Base-by-base conservation (phyloP, 805 yeast genomes). In the Sugiyamaella valdiviana region DNA sequence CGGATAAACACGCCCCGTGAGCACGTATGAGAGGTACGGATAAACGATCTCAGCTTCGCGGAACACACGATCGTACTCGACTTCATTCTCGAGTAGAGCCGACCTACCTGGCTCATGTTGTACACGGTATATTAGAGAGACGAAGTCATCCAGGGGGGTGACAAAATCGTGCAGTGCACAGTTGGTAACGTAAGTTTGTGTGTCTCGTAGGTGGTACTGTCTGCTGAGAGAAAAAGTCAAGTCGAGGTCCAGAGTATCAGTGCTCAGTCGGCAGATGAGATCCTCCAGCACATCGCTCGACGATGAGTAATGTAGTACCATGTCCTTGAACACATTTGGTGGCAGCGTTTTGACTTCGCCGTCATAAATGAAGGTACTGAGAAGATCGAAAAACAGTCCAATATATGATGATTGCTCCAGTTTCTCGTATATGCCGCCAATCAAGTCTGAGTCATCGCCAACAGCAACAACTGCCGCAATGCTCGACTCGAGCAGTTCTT, bases 1-100 rank as follows among this genome's bases (percentile, higher is more conserved):
- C 0, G 97, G 97, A 61, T 82, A 91, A 50, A 82, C 83, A 48
- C 93, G 70, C 0, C 95, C 95, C 0, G 91, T 82, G 22, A 87
- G 68, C 9, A 81, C 67, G 57, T 79, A 84, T 0, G 88, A 75
- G 51, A 90, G 61, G 59, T 84, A 91, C 0, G 81, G 74, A 56
- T 68, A 83, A 1, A 79, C 67, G 52, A 71, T 71, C 29, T 53
- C 53, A 1, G 62, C 59, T 2, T 48, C 48, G 15, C 52, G 46
- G 38, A 59, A 57, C 3, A 40, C 36, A 5, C 49, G 57, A 50
- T 44, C 61, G 52, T 24, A 52, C n/a, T 52, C 56, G 12, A 48
- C 32, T 44, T 49, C 4, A 42, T 44, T 6, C 52, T 47, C 20
- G 45, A 48, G 22, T 9, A 22, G 36, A 23, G 42, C 38, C 2